Conservation (phyloP, 345 rosid genomes). For the Linum lewisii region DNA sequence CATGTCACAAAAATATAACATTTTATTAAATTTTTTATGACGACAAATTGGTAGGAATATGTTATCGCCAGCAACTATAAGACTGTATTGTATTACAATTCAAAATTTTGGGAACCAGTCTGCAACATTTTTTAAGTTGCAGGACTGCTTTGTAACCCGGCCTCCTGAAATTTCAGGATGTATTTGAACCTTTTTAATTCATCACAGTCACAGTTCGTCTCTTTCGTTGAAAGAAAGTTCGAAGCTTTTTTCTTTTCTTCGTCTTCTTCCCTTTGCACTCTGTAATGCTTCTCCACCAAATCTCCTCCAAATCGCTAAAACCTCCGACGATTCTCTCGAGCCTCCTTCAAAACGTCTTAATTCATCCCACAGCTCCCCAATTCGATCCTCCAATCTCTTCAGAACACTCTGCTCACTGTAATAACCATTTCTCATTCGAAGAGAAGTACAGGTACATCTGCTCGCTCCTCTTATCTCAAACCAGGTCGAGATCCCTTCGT, state of each 20-base stretch:
- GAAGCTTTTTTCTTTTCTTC: neutral
- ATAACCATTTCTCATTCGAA: slow-evolving; percentile 19
- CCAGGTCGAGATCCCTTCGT: slow-evolving; percentile 37
- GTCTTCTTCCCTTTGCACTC: neutral
- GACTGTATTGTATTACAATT: too few relatives aligned
- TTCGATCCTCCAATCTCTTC: neutral
- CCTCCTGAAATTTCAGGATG: too few relatives aligned
- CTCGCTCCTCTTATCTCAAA: slow-evolving; percentile 49
- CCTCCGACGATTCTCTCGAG: neutral
- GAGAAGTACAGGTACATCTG: slow-evolving; percentile 39
- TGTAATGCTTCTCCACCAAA: neutral
- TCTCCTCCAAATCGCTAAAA: neutral
- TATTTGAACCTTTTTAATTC: neutral
- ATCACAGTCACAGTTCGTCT: neutral
- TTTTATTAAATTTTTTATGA: too few relatives aligned
- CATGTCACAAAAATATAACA: too few relatives aligned
- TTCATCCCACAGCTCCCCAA: neutral
- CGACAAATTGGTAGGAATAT: too few relatives aligned
- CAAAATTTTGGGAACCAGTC: too few relatives aligned
- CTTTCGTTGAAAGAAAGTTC: neutral
- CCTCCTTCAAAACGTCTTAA: neutral
- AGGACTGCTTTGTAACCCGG: too few relatives aligned
- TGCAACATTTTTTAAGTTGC: too few relatives aligned
- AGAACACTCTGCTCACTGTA: neutral
- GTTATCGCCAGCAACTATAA: too few relatives aligned